Evolutionary conservation across 148 eudicot species (phyloP), one percentile per base, ranked within the genome.

Genomic region (Chenopodium album): DNA sequence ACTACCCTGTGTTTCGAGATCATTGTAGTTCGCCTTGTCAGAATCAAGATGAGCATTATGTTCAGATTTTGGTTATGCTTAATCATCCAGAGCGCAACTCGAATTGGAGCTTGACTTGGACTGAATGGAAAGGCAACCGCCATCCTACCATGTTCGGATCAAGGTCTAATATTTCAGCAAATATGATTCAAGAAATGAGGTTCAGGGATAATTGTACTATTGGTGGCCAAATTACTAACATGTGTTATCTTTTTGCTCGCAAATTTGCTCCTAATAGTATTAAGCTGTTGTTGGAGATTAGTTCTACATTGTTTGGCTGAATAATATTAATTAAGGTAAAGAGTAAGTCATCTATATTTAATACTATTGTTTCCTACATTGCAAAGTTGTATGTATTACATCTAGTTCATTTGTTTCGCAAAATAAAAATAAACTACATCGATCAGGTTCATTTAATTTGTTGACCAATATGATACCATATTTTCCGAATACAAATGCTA

Each of bases 171-270:
- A 54, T 74, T 6, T 48, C 77, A 28, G n/a, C 10, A 26, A 62
- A 74, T 28, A 48, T 74, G 62, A 74, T 74, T 50, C 60, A 74
- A 8, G 26, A 19, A 9, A 48, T 74, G 77, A 74, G 77, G 59
- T 74, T 48, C 62, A 50, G 77, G 32, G 77, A 74, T 74, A 74
- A 74, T 23, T 74, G 77, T 74, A 74, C 77, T 54, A 74, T 74
- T 74, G 63, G 9, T 48, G 77, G 77, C 20, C 9, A 54, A 23
- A 12, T 74, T 74, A 74, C 77, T 50, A 74, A 50, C 22, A 74
- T 74, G 77, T 74, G 77, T 74, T 74, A 74, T 74, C 77, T 74
- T 74, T 74, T 74, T 74, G 77, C 77, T 50, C 62, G 77, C 20
- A 74, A 74, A 29, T 50, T 74, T 74, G 63, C 77, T 74, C 77